Evolutionary conservation across 805 yeast species (phyloP), one percentile per base, ranked within the genome.

Genomic region (Cyberlindnera galapagoensis): DNA sequence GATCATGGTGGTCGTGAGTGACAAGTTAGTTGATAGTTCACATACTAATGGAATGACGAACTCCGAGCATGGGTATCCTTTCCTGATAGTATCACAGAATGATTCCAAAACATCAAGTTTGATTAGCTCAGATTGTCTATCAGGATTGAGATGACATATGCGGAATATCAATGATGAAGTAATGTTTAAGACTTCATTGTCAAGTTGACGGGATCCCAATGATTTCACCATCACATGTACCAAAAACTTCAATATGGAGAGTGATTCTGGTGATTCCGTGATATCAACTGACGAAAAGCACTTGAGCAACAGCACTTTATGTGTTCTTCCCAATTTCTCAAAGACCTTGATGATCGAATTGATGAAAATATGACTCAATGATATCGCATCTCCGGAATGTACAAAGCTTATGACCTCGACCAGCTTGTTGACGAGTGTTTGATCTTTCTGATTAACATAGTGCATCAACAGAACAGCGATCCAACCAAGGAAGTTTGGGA

Each of bases 31-130:
- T 1, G 65, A 64, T 26, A 70, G 51, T 36, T 69, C 76, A 47
- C 74, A 69, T 6, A 70, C 28, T 14, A 70, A 52, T 1, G 75
- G 74, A 16, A 68, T 56, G 3, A 68, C 59, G 36, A 61, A 69
- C 39, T 70, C 74, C 7, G 68, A 51, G 31, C 67, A 67, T 12
- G 69, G 66, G 6, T 67, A 37, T 27, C 65, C 59, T 16, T 59
- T 53, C 25, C 49, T 50, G 10, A 68, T 52, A 12, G 67, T 44
- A 14, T 51, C 51, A 27, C 57, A 52, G 30, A 68, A 53, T 9
- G 47, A 46, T 2, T 71, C 66, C 4, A 70, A 46, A 2, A 58
- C 64, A 2, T 69, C 74, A 21, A 61, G 43, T 16, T 49, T 49
- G 12, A 65, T 62, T 20, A 69, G 31, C 31, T 64, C 69, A 3